Evolutionary conservation across 192 early-diverging fungal genomes (phyloP), one percentile per base, ranked within the genome.

Genomic region (Podochytrium sp.): DNA sequence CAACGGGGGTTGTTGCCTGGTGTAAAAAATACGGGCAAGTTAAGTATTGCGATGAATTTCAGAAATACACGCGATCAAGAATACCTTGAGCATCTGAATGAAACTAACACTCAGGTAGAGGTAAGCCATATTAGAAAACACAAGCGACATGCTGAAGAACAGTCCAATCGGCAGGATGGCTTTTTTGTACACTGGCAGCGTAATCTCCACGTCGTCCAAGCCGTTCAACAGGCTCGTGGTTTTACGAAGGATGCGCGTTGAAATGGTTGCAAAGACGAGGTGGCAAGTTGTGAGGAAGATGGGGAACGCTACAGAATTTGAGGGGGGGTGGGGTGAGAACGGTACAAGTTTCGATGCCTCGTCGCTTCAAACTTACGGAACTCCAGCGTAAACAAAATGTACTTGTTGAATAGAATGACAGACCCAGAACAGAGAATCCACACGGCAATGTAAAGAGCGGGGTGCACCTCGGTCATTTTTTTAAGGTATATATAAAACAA

Each of bases 171-270:
- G 80, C 29, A 81, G 59, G 29, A 78, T 73, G 30, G 70, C 51
- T 35, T 25, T 86, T 2, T 71, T 86, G 16, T 88, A 89, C 37
- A 90, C 91, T 69, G 77, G 87, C 43, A 71, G 87, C 34, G 79
- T 85, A 2, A 90, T 91, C 4, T 81, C 81, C 6, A 86, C 61
- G 34, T 58, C 87, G 30, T 92, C 86, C 55, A 83, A 83, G 59
- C 80, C 89, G 0, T 81, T 75, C 57, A 88, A 84, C 57, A 91
- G 80, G 2, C 69, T 83, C 50, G 79, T 84, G 7, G 90, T 92
- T 51, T 80, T 74, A 12, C 37, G 79, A 7, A 90, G 89, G 16
- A 93, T 87, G 32, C 63, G 87, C 18, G 81, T 91, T 62, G 90
- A 88, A 16, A 71, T 87, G 34, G 56, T 84, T 50, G 78, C 77